A percentile compares a stretch with the other conserved stretches of the same genome.
These are phyloP conservation scores for Populus euphratica DNA, from an alignment of 345 rosid genomes.

Conservation along the genomic window DNA sequence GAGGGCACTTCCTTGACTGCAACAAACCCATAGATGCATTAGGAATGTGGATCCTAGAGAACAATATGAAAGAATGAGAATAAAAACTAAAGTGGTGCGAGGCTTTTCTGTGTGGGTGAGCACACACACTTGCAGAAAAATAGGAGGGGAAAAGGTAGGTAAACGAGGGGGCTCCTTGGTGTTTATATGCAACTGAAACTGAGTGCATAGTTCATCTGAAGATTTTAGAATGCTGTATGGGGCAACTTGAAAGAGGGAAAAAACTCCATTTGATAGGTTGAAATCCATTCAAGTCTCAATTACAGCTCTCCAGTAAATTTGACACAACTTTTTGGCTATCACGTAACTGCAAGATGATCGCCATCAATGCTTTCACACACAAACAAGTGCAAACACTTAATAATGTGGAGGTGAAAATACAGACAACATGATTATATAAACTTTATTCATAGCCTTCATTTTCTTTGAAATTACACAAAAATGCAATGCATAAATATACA, in stretches of 20 bases:
- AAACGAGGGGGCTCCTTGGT: too few species aligned
- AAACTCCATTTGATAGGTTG: not conserved
- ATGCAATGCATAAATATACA: not conserved
- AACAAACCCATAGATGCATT: slow-evolving; percentile 19
- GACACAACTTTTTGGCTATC: too few species aligned
- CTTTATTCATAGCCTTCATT: not conserved
- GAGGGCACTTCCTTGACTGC: slow-evolving; percentile 73
- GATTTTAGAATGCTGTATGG: too few species aligned
- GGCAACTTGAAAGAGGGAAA: too few species aligned
- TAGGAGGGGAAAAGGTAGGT: too few species aligned
- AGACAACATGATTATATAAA: not conserved
- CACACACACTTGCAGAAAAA: too few species aligned
- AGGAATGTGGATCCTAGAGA: slow-evolving; percentile 11
- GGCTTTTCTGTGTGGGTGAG: too few species aligned
- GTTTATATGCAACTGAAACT: too few species aligned
- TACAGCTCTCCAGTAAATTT: too few species aligned
- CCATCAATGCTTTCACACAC: not conserved
- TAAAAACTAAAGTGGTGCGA: not conserved
- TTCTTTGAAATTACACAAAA: not conserved
- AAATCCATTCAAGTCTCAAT: not conserved
- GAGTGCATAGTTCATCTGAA: too few species aligned
- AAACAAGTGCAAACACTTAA: not conserved
- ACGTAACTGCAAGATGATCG: not conserved
- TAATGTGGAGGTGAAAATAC: not conserved
- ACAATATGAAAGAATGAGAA: slow-evolving; percentile 6